Evolutionary conservation across 192 early-diverging fungal species (phyloP).

Genomic region (Martensiomyces pterosporus): DNA sequence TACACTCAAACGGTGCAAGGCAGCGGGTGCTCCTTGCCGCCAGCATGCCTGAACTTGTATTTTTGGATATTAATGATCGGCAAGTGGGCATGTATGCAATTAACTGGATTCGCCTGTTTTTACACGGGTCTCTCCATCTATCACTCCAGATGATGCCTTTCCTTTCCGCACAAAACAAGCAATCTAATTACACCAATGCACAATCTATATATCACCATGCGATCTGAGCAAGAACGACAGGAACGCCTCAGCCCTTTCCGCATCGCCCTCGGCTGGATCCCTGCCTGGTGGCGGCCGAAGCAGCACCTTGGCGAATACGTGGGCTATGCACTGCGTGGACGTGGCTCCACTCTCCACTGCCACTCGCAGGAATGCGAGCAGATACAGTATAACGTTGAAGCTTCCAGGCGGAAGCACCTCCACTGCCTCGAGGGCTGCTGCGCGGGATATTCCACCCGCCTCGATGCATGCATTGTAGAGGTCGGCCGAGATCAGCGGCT

Average conservation of each 20-base stretch:
- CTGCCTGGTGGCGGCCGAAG: conserved; percentile 19
- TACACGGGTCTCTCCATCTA: too few relatives aligned
- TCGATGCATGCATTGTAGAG: conserved; percentile 62
- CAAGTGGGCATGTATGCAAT: too few relatives aligned
- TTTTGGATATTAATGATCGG: too few relatives aligned
- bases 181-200: too few relatives aligned
- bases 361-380: conserved; percentile 75
- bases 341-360: conserved; percentile 40
- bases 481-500: conserved; percentile 65
- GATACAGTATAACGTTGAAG: conserved; percentile 74
- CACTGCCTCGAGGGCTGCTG: conserved; percentile 51
- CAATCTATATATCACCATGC: conserved; percentile 27
- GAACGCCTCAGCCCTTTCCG: conserved; percentile 17
- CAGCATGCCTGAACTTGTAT: too few relatives aligned
- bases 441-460: conserved; percentile 52
- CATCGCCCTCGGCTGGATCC: background rate
- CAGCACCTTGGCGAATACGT: conserved; percentile 32
- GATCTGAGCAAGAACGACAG: conserved; percentile 27
- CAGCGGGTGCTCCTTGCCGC: too few relatives aligned
- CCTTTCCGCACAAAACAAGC: too few relatives aligned
- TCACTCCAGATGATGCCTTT: too few relatives aligned
- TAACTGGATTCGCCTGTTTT: too few relatives aligned
- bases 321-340: conserved; percentile 23
- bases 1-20: too few relatives aligned
- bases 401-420: conserved; percentile 61